Base-by-base conservation (phyloP, 805 yeast genomes). In the Torulaspora maleeae region DNA sequence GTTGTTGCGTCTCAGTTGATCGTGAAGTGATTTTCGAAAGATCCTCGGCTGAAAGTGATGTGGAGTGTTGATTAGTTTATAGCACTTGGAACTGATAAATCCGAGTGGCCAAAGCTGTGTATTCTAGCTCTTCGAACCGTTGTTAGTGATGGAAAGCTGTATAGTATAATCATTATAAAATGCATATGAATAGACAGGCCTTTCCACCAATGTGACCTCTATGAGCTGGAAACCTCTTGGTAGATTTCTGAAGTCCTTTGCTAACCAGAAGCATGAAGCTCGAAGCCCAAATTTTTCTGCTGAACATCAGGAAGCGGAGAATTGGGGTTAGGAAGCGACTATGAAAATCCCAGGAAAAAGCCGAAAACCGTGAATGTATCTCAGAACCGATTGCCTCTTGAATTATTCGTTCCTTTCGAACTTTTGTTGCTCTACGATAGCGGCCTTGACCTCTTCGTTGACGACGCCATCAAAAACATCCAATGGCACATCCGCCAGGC, bases 371-470 rank as follows among this genome's bases (percentile, higher is more conserved):
- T 8, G 10, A 22, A 22, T 6, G 8, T 22, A 6, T 22, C 25
- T 22, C 25, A 22, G 25, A 6, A 22, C 10, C 25, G 13, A 27
- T 4, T 12, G 30, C 13, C 5, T 3, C 30, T 12, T 9, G 2
- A 16, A 10, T 17, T 13, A 13, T 7, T 12, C 7, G 11, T n/a
- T 33, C 38, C 40, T 58, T 64, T 82, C 88, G 41, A 69, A 71
- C 27, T 61, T 59, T 54, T 79, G 82, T 61, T 85, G 95, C 36
- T 72, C 73, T 41, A 76, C 54, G 43, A 87, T 82, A 1, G 88
- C 93, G 22, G 64, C 55, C 55, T 71, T 74, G 1, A 77, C 71
- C 6, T 79, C 82, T 28, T 77, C 83, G 50, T 74, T 79, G 9
- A 79, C 79, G 17, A 76, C 55, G 24, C 71, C 84, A 9, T 74